Conservation (phyloP, 1,139 yeast species). For the Nakaseomyces nivariensis region DNA sequence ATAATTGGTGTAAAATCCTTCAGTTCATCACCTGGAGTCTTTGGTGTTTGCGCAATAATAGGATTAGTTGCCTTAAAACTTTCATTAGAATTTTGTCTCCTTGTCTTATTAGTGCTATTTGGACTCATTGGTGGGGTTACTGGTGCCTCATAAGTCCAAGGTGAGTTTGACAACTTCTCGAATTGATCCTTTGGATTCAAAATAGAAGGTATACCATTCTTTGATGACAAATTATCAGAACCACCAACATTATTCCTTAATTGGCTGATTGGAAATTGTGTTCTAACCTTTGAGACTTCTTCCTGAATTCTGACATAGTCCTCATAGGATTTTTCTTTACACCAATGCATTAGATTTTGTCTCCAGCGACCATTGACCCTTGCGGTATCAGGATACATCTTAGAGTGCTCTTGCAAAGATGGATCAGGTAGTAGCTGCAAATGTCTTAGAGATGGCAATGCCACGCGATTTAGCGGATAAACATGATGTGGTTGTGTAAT, state of each 20-base stretch:
- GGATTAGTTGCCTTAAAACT: neutral
- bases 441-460: constrained; percentile 26
- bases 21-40: neutral
- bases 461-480: constrained; percentile 5
- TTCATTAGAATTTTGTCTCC: constrained; percentile 1
- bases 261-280: constrained; percentile 4
- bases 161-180: constrained; percentile 15
- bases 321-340: constrained; percentile 24
- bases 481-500: constrained; percentile 1
- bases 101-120: neutral
- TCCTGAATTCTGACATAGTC: constrained; percentile 23
- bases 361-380: constrained; percentile 26
- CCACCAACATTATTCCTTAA: neutral
- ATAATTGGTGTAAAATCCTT: constrained; percentile 23
- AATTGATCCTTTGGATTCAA: constrained; percentile 21
- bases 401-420: constrained; percentile 23
- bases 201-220: constrained; percentile 17
- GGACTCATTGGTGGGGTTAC: constrained; percentile 30
- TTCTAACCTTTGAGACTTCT: constrained; percentile 15
- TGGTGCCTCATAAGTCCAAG: constrained; percentile 12
- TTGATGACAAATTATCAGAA: constrained; percentile 5
- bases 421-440: constrained; percentile 26
- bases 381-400: constrained; percentile 29
- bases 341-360: constrained; percentile 26
- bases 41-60: neutral